These are phyloP conservation scores for Alternaria sp. DNA, from an alignment of 2,329 filamentous ascomycete genomes.

Conservation along the genomic window DNA sequence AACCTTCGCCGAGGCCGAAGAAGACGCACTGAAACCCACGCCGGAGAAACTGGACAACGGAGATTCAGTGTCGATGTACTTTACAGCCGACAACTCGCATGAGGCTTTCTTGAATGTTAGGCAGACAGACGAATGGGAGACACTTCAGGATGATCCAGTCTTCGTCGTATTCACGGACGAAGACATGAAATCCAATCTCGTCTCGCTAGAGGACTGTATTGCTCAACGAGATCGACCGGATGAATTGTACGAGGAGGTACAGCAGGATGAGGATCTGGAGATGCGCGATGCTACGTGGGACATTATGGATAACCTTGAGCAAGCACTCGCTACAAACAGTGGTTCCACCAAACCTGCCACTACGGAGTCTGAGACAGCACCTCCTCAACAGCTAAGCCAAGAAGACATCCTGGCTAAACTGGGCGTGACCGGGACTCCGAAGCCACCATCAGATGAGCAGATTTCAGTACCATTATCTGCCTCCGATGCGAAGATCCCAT, in stretches of 20 bases:
- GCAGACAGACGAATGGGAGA: constrained; percentile 58
- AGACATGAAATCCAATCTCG: constrained; percentile 44
- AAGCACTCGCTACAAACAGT: constrained; percentile 41
- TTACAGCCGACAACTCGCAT: constrained; percentile 51
- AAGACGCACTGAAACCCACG: constrained; percentile 49
- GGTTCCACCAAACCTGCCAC: constrained; percentile 13
- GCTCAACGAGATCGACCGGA: constrained; percentile 49
- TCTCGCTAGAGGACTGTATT: constrained; percentile 54
- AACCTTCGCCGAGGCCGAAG: constrained; percentile 53
- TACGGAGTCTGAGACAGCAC: neutral
- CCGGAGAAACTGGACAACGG: constrained; percentile 48
- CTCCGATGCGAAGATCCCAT: constrained; percentile 14
- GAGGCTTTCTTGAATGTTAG: constrained; percentile 56
- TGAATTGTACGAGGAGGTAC: constrained; percentile 25
- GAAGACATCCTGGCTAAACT: constrained; percentile 46
- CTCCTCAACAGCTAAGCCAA: constrained; percentile 31
- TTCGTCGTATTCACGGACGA: constrained; percentile 55
- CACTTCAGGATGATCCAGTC: constrained; percentile 57
- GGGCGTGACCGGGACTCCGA: constrained; percentile 48
- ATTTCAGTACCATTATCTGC: constrained; percentile 15
- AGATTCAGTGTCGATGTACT: constrained; percentile 59
- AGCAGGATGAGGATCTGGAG: constrained; percentile 38
- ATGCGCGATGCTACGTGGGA: constrained; percentile 45
- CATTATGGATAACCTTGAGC: constrained; percentile 50
- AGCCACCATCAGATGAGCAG: constrained; percentile 37